Conservation (phyloP, 768 basidiomycete genomes). For the Tubosaeta sp. region DNA sequence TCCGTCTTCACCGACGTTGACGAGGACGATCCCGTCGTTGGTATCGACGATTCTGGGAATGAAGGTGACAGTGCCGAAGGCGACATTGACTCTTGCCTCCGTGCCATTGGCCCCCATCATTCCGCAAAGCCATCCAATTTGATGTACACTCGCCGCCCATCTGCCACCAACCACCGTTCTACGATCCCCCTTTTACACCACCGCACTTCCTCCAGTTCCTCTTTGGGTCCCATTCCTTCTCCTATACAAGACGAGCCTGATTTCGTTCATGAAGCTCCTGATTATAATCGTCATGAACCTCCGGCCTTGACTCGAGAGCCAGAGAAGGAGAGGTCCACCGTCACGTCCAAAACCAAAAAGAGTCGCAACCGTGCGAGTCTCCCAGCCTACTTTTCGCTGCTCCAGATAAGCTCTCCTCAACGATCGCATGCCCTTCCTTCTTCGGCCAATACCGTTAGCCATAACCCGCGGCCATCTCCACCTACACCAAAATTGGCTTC, state of each 20-base stretch:
- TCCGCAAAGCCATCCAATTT: conserved; percentile 42
- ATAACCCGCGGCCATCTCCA: conserved; percentile 45
- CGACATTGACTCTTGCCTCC: conserved; percentile 38
- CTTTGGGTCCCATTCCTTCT: conserved; percentile 29
- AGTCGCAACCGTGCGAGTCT: conserved; percentile 68
- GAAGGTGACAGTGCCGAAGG: conserved; percentile 32
- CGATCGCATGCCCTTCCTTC: conserved; percentile 38
- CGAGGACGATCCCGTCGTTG: conserved; percentile 38
- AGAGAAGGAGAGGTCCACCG: conserved; percentile 24
- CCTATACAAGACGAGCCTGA: conserved; percentile 42
- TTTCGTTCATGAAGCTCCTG: conserved; percentile 35
- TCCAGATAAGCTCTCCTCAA: conserved; percentile 48
- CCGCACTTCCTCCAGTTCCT: conserved; percentile 43
- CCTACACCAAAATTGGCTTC: conserved; percentile 53
- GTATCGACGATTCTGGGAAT: conserved; percentile 32
- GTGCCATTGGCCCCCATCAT: conserved; percentile 37
- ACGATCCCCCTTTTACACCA: conserved; percentile 54
- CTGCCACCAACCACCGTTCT: conserved; percentile 64
- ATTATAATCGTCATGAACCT: conserved; percentile 28
- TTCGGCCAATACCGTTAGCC: conserved; percentile 40
- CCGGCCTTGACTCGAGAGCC: conserved; percentile 25
- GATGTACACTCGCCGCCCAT: conserved; percentile 65
- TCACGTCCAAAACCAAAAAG: conserved; percentile 42
- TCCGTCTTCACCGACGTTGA: conserved; percentile 64
- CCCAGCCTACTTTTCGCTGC: conserved; percentile 71